Evolutionary conservation across 768 basidiomycete genomes (phyloP), one percentile per base, ranked within the genome.

Genomic region (Mycena indigotica): DNA sequence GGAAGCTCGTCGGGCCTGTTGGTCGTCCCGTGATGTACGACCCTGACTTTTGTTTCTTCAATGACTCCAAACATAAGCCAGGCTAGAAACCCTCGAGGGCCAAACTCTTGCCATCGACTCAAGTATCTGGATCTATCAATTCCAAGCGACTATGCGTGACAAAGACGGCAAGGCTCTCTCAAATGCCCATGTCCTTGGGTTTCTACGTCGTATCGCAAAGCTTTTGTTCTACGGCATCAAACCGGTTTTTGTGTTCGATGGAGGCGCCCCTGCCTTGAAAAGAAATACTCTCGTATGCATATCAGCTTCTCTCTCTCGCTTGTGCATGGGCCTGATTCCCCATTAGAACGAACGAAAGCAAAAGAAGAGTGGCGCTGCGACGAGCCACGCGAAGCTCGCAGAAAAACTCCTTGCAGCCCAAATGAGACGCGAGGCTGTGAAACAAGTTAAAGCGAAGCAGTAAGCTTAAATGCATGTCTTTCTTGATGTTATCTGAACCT

Each of bases 111-210:
- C 97, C 2, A 98, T 99, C 55, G 97, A 99, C 73, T 98, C 95
- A 3, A 97, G 94, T 64, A 98, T 99, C 62, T 99, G 97, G 97
- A 87, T 99, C 53, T 99, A 99, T 72, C 97, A 99, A 72, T 99
- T 99, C 68, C 96, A 98, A 75, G 95, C 96, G 21, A 98, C 97
- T 8, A 98, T 98, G 95, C 86, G 97, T 23, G 95, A 96, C 73
- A 98, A 94, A 68, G 94, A 98, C 57, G 97, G 97, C 25, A 85
- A 87, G 23, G 91, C 83, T 13, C 75, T 99, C 41, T 84, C 89
- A 52, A 98, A 98, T 67, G 95, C 96, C 1, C 97, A 98, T 73
- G 87, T 99, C 16, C 76, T 98, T 41, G 95, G 96, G 55, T 92
- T 92, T 72, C 75, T 93, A 41, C 82, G 96, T 28, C 84, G 97